These are phyloP conservation scores for Rhododendron williamsianum DNA, from an alignment of 148 eudicot genomes.

Conservation along the genomic window DNA sequence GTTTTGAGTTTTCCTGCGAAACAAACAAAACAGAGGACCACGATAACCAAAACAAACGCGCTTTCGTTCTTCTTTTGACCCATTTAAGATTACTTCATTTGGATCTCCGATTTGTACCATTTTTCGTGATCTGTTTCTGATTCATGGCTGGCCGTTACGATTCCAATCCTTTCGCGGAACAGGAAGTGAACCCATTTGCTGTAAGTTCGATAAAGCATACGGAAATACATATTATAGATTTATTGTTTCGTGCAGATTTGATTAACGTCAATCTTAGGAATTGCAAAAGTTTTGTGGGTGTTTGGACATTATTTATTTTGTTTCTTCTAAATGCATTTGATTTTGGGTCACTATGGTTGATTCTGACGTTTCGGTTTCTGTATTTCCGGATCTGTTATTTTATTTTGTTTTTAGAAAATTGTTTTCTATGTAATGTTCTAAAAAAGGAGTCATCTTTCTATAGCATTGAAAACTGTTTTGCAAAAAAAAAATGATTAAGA, in stretches of 20 bases:
- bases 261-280: too few relatives aligned
- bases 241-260: not conserved
- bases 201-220: slow-evolving; percentile 21
- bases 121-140: not conserved
- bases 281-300: not conserved
- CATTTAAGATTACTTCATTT: not conserved
- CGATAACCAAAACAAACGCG: not conserved
- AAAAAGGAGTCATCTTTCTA: not conserved
- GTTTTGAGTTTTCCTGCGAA: not conserved
- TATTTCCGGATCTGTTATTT: slow-evolving; percentile 2
- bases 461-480: not conserved
- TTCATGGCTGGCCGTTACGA: slow-evolving; percentile 43
- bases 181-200: slow-evolving; percentile 67
- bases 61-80: not conserved
- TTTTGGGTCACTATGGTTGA: not conserved
- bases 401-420: not conserved
- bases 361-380: not conserved
- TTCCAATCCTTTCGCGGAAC: slow-evolving; percentile 57
- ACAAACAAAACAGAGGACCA: not conserved
- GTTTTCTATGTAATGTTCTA: not conserved
- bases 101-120: slow-evolving; percentile 4
- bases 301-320: not conserved
- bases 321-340: not conserved
- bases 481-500: not conserved
- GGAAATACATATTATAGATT: not conserved